Percentiles rank a stretch among this genome's conserved stretches.
These are phyloP conservation scores for Sergeia podlipaevii DNA, from an alignment of 208 protist species.

Conservation along the genomic window DNA sequence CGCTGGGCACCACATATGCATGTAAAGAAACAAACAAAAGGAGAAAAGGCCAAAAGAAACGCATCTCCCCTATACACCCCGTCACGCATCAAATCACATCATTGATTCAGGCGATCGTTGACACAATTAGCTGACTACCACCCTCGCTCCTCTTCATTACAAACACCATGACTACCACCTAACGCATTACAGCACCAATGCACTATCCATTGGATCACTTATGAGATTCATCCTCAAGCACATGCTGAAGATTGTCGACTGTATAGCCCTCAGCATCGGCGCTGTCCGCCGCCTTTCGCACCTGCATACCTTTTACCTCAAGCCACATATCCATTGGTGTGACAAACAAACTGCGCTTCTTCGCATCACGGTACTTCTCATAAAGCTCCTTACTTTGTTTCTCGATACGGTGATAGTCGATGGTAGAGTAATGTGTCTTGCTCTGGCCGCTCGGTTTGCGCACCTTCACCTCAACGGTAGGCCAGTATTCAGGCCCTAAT, in stretches of 20 bases:
- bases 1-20: too few species aligned
- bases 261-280: conserved; percentile 77
- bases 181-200: too few species aligned
- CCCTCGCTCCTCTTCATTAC: too few species aligned
- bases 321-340: conserved; percentile 89
- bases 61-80: too few species aligned
- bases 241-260: conserved; percentile 49
- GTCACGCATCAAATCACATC: too few species aligned
- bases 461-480: conserved; percentile 89
- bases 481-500: conserved; percentile 85
- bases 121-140: too few species aligned
- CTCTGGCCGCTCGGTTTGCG: conserved; percentile 79
- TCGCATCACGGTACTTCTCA: conserved; percentile 76
- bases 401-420: conserved; percentile 86
- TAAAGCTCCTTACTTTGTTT: conserved; percentile 71
- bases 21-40: too few species aligned
- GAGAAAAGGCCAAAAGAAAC: too few species aligned
- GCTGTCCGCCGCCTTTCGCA: conserved; percentile 46
- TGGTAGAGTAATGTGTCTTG: conserved; percentile 81
- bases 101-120: too few species aligned
- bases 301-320: conserved; percentile 79
- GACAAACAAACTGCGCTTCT: conserved; percentile 88
- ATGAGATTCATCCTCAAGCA: conserved; percentile 22
- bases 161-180: too few species aligned
- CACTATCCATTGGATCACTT: background rate